A percentile compares a stretch with the other conserved stretches of the same genome.
Conservation (phyloP, 192 early-diverging fungal genomes). For the Dispira simplex region DNA sequence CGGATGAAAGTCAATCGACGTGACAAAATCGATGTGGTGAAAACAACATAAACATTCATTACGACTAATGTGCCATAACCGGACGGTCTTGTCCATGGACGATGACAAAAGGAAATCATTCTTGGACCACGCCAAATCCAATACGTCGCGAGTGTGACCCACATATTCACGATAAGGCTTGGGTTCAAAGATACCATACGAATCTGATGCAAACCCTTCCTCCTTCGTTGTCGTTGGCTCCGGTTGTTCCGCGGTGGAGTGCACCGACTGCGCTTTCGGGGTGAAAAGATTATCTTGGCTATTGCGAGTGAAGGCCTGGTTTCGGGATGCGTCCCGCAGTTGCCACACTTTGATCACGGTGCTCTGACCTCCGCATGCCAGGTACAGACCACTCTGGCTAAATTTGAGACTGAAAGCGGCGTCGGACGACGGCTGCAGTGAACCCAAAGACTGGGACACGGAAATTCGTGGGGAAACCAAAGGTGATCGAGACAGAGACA, state of each 20-base stretch:
- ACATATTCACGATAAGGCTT: conserved; percentile 54
- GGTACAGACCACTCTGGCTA: conserved; percentile 57
- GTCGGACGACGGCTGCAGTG: conserved; percentile 12
- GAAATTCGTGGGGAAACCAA: neutral
- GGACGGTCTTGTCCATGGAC: conserved; percentile 70
- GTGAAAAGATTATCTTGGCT: conserved; percentile 9
- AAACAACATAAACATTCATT: conserved; percentile 66
- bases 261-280: conserved; percentile 11
- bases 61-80: conserved; percentile 66
- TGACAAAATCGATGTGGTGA: conserved; percentile 63
- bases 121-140: conserved; percentile 55
- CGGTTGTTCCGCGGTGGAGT: conserved; percentile 9
- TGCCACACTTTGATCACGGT: conserved; percentile 53
- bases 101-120: conserved; percentile 68
- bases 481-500: conserved; percentile 1
- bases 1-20: conserved; percentile 67
- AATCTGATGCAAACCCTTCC: neutral
- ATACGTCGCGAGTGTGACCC: conserved; percentile 57
- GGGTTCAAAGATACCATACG: conserved; percentile 33
- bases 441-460: neutral
- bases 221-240: conserved; percentile 6
- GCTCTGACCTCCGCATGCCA: conserved; percentile 72
- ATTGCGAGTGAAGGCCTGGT: conserved; percentile 6
- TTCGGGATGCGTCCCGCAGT: conserved; percentile 18
- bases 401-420: conserved; percentile 66